Percentiles rank a stretch among this genome's conserved stretches.
These are phyloP conservation scores for Botrytis hyacinthi DNA, from an alignment of 2,329 filamentous ascomycete genomes.

Conservation along the genomic window DNA sequence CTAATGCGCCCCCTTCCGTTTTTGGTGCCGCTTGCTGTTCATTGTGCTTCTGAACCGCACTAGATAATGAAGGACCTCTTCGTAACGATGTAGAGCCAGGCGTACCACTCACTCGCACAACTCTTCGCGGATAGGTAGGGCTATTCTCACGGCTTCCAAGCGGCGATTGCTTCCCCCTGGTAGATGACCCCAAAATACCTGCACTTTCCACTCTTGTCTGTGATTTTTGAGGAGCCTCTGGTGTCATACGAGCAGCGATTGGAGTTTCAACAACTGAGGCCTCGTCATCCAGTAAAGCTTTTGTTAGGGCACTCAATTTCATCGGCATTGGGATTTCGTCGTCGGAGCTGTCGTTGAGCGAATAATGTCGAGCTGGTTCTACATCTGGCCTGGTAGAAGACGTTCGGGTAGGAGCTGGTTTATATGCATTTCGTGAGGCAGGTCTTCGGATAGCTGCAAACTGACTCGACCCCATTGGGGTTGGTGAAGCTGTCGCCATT, in stretches of 20 bases:
- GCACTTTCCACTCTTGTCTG: slow-evolving; percentile 27
- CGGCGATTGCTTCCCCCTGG: slow-evolving; percentile 23
- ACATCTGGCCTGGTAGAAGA: slow-evolving; percentile 30
- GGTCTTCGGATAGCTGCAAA: slow-evolving; percentile 51
- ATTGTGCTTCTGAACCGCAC: slow-evolving; percentile 29
- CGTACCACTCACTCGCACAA: slow-evolving; percentile 39
- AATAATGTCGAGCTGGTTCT: slow-evolving; percentile 45
- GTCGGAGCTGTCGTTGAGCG: slow-evolving; percentile 81
- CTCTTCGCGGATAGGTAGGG: slow-evolving; percentile 32
- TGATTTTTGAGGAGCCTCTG: slow-evolving; percentile 24
- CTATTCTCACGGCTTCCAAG: slow-evolving; percentile 29
- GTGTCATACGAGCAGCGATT: slow-evolving; percentile 24
- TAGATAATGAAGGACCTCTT: slow-evolving; percentile 35
- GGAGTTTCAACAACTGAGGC: slow-evolving; percentile 36
- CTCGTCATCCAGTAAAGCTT: slow-evolving; percentile 72
- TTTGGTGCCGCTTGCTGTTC: slow-evolving; percentile 29
- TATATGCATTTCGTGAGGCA: slow-evolving; percentile 52
- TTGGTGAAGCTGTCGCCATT: slow-evolving; percentile 56
- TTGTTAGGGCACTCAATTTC: slow-evolving; percentile 90
- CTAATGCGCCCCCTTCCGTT: slow-evolving; percentile 32
- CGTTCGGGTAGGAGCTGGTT: slow-evolving; percentile 50
- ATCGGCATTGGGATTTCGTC: slow-evolving; percentile 86
- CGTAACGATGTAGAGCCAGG: slow-evolving; percentile 33
- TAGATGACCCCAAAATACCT: slow-evolving; percentile 10
- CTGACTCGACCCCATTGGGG: slow-evolving; percentile 51